Base-by-base conservation (phyloP, 2,329 filamentous ascomycete species). In the Lojkania enalia region DNA sequence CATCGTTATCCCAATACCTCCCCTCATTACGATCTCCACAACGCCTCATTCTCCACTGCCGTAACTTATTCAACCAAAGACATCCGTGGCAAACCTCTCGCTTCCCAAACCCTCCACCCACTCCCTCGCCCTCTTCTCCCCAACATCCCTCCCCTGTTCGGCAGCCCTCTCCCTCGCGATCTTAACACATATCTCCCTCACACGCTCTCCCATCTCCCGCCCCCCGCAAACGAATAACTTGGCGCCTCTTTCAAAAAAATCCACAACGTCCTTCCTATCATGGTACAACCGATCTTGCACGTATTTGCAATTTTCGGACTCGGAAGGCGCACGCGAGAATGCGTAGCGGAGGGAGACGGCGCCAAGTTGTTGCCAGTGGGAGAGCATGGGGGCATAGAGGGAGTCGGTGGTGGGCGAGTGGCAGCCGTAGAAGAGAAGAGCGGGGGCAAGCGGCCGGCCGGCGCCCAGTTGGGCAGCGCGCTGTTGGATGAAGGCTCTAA, bases 141-240 rank as follows among this genome's bases (percentile, higher is more conserved):
- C 69, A 37, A 61, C 67, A 3, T 60, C 53, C 35, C 55, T 58
- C 2, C 71, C 71, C 5, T 63, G 50, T 41, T 65, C 64, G 27
- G 71, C 67, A 20, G 51, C 61, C 44, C 58, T 54, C 51, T 77
- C 74, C 44, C 64, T 62, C 35, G 71, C 70, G 33, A 78, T 75
- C 51, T 62, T 70, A 44, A 74, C 70, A 36, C 71, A 66, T 2
- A 58, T 64, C 27, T 67, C 60, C 51, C 71, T 69, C 1, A 77
- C 73, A 4, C 70, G 73, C 33, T 75, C 69, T 0, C 75, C 77
- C 0, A 79, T 70, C 14, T 60, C 66, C 13, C 63, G 46, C 35
- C 79, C 81, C 3, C 86, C 86, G 60, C 86, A 89, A 2, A 87
- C 77, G 56, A 81, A 88, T 0, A 86, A 68, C 57, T 79, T 78